phyloP scores from a whole-genome alignment of 2,329 filamentous ascomycete species.

The Epicoccum sorghinum region DNA sequence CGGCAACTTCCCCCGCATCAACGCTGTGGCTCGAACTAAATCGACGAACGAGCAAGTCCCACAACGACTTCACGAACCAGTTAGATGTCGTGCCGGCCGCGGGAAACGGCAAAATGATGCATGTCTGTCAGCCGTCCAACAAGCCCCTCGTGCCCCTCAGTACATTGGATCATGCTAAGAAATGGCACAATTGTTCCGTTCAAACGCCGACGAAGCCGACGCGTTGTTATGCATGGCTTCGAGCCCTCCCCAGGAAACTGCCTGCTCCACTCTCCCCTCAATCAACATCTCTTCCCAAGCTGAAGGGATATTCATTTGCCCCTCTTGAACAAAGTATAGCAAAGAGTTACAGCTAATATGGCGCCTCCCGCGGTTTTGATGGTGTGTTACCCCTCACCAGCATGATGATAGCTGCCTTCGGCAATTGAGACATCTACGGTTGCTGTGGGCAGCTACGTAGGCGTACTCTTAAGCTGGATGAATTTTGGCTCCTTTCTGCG shows the following conservation, averaged over 20 bases:
- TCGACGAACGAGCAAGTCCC: background rate
- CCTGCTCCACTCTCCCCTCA: slow-evolving; percentile 5
- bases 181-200: slow-evolving; percentile 37
- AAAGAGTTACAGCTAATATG: slow-evolving; percentile 42
- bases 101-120: slow-evolving; percentile 38
- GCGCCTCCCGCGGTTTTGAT: slow-evolving; percentile 58
- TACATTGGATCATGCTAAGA: slow-evolving; percentile 13
- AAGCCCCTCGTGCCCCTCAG: slow-evolving; percentile 35
- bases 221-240: slow-evolving; percentile 13
- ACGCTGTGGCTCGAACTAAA: background rate
- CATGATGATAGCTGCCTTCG: background rate
- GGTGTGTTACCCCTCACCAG: slow-evolving; percentile 39
- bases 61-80: slow-evolving; percentile 10
- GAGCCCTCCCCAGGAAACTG: slow-evolving; percentile 12
- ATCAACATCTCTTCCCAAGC: slow-evolving; percentile 4
- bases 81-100: slow-evolving; percentile 28
- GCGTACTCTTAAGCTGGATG: too few relatives aligned
- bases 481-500: too few relatives aligned
- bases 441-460: too few relatives aligned
- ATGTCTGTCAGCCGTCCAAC: slow-evolving; percentile 18
- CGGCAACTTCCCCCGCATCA: slow-evolving; percentile 9
- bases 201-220: slow-evolving; percentile 34
- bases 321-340: background rate
- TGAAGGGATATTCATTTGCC: slow-evolving; percentile 12
- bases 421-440: background rate